Conservation (phyloP, 2,329 filamentous ascomycete genomes). For the Neofusicoccum laricinum region DNA sequence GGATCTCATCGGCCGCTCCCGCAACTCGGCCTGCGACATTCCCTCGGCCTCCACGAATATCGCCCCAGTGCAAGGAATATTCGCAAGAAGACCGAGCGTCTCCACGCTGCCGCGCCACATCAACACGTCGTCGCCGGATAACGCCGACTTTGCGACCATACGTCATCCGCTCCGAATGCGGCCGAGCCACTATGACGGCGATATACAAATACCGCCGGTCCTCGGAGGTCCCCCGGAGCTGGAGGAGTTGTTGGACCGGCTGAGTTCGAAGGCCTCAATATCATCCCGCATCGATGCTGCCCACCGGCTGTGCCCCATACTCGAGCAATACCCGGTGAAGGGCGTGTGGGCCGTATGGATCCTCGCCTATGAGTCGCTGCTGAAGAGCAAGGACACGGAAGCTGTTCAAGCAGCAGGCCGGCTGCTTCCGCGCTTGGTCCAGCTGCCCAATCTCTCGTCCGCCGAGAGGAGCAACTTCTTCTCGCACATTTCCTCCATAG, state of each 20-base stretch:
- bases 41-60: conserved; percentile 4
- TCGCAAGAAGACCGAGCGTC: conserved; percentile 8
- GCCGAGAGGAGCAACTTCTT: conserved; percentile 40
- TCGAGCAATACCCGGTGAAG: conserved; percentile 34
- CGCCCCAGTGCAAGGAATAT: conserved; percentile 13
- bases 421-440: conserved; percentile 34
- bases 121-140: conserved; percentile 1
- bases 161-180: conserved; percentile 6
- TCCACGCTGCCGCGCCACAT: conserved; percentile 8
- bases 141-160: not conserved
- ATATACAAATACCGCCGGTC: conserved; percentile 15
- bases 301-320: conserved; percentile 31
- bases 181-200: conserved; percentile 4
- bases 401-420: conserved; percentile 33
- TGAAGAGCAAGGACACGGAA: conserved; percentile 31
- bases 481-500: conserved; percentile 30
- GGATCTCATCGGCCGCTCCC: conserved; percentile 7
- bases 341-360: conserved; percentile 38
- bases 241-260: conserved; percentile 28
- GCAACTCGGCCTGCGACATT: not conserved
- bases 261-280: conserved; percentile 25
- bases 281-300: conserved; percentile 31
- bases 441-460: conserved; percentile 30
- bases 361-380: conserved; percentile 35
- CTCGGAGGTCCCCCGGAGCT: conserved; percentile 38